Evolutionary conservation across 2,329 filamentous ascomycete genomes (phyloP).

Genomic region (Aspergillus fischeri): DNA sequence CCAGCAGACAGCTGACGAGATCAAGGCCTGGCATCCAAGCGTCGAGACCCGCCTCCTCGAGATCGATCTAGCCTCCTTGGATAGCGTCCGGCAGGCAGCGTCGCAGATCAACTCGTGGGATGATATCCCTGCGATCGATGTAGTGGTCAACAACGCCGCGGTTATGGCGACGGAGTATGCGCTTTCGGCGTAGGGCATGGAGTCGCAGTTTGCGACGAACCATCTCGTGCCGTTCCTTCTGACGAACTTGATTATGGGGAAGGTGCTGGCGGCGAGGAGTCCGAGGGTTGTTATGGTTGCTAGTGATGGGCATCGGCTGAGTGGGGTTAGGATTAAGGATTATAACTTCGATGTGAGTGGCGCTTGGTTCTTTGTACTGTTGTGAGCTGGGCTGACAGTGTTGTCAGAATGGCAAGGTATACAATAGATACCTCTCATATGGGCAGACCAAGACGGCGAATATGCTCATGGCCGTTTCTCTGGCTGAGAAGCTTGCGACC

Average conservation of each 20-base stretch:
- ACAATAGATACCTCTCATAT: constrained; percentile 36
- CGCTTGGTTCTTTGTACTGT: neutral
- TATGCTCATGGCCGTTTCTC: constrained; percentile 38
- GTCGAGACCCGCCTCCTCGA: constrained; percentile 22
- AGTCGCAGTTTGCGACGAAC: constrained; percentile 38
- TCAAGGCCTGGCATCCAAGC: constrained; percentile 15
- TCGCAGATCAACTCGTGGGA: constrained; percentile 23
- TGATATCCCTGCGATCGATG: constrained; percentile 31
- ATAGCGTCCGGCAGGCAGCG: constrained; percentile 30
- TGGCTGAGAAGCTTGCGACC: constrained; percentile 19
- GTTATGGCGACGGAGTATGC: constrained; percentile 32
- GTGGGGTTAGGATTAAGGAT: constrained; percentile 43
- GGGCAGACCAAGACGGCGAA: constrained; percentile 46
- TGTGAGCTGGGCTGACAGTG: neutral
- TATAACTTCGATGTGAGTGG: constrained; percentile 40
- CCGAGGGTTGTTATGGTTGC: constrained; percentile 43
- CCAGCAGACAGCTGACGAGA: constrained; percentile 22
- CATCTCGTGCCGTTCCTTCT: constrained; percentile 39
- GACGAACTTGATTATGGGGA: constrained; percentile 36
- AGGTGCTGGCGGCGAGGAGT: constrained; percentile 21
- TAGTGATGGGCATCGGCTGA: constrained; percentile 43
- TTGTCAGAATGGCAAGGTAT: constrained; percentile 18
- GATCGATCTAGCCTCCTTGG: constrained; percentile 32
- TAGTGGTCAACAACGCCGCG: constrained; percentile 44
- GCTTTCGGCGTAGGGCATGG: constrained; percentile 33